Conservation (phyloP, 139 green algal genomes). For the Chlamydomonas schloesseri region DNA sequence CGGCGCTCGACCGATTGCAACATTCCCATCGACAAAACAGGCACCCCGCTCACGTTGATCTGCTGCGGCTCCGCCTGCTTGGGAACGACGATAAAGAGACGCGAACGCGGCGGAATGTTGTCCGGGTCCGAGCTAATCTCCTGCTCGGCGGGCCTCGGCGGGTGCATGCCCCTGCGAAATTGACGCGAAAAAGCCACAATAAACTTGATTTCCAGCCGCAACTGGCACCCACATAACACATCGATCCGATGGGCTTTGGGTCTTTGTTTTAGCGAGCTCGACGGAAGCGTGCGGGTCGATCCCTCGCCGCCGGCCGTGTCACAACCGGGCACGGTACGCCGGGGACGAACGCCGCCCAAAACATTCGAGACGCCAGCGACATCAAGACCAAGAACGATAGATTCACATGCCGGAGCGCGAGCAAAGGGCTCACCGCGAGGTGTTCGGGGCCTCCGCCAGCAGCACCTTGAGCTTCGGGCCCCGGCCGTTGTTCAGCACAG, state of each 20-base stretch:
- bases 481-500: conserved; percentile 87
- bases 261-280: too few species aligned
- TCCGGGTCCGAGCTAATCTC: conserved; percentile 84
- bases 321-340: too few species aligned
- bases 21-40: background rate
- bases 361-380: too few species aligned
- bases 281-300: too few species aligned
- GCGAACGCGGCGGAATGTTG: conserved; percentile 86
- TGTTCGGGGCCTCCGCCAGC: conserved; percentile 84
- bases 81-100: conserved; percentile 93
- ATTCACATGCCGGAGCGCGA: too few species aligned
- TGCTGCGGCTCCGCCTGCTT: conserved; percentile 79
- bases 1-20: background rate
- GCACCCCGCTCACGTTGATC: conserved; percentile 70
- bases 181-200: background rate
- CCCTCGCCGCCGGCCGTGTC: too few species aligned
- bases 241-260: too few species aligned
- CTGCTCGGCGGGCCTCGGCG: conserved; percentile 52
- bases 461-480: conserved; percentile 92
- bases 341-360: too few species aligned
- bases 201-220: background rate
- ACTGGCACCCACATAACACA: background rate
- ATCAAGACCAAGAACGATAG: too few species aligned
- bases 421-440: background rate
- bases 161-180: conserved; percentile 47